Conservation (phyloP, 805 yeast genomes). For the Starmerella tilneyi region DNA sequence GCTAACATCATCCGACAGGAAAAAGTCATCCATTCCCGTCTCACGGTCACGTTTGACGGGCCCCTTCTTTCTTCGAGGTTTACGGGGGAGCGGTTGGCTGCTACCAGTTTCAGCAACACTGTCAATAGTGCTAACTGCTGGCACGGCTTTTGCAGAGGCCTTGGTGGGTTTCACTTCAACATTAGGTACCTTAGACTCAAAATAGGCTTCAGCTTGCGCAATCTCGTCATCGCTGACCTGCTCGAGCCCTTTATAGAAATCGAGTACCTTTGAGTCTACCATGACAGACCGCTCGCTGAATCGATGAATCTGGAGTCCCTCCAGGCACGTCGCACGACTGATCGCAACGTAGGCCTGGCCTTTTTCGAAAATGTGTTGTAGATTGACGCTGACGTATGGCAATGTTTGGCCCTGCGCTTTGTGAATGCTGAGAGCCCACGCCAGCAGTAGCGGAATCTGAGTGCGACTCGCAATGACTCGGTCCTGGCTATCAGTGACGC, state of each 20-base stretch:
- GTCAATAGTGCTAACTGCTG: not conserved
- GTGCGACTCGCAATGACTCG: slow-evolving; percentile 56
- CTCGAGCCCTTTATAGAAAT: slow-evolving; percentile 43
- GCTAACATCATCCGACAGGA: not conserved
- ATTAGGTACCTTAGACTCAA: not conserved
- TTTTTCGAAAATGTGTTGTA: slow-evolving; percentile 64
- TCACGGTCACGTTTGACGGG: no score
- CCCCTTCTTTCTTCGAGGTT: not conserved
- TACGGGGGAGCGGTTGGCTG: not conserved
- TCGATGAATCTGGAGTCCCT: slow-evolving; percentile 71
- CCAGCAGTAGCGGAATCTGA: slow-evolving; percentile 81
- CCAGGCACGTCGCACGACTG: slow-evolving; percentile 75
- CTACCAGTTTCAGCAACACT: not conserved
- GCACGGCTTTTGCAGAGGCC: not conserved
- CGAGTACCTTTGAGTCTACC: slow-evolving; percentile 60
- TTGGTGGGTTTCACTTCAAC: no score
- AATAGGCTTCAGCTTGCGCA: slow-evolving; percentile 10
- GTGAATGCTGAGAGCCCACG: slow-evolving; percentile 94
- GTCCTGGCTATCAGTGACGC: slow-evolving; percentile 62
- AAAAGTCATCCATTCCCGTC: no score
- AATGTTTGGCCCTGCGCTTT: slow-evolving; percentile 92
- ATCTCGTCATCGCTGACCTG: slow-evolving; percentile 12
- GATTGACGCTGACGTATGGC: slow-evolving; percentile 64
- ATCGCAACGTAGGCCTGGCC: slow-evolving; percentile 97
- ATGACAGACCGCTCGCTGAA: slow-evolving; percentile 54